These are phyloP conservation scores for Phytophthora lateralis DNA, from an alignment of 352 stramenopile species.

Conservation along the genomic window DNA sequence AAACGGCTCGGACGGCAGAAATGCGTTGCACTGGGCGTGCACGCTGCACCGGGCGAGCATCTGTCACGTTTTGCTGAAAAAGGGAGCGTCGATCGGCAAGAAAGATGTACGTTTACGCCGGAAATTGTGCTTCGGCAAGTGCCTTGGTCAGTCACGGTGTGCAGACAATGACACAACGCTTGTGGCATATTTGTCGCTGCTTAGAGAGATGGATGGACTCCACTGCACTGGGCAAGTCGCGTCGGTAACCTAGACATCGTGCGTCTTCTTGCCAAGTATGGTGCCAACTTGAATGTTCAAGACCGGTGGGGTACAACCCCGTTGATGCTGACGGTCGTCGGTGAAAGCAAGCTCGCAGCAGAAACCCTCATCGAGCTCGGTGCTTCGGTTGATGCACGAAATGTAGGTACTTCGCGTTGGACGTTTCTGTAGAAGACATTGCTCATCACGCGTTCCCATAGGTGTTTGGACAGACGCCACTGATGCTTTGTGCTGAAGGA, in stretches of 20 bases:
- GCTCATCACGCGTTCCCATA: constrained; percentile 17
- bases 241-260: constrained; percentile 79
- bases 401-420: constrained; percentile 41
- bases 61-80: constrained; percentile 83
- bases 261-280: constrained; percentile 77
- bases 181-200: background rate
- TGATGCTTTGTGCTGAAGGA: constrained; percentile 75
- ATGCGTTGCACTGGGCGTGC: constrained; percentile 81
- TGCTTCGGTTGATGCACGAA: constrained; percentile 67
- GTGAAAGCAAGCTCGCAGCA: constrained; percentile 62
- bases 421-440: background rate
- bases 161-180: background rate
- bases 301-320: constrained; percentile 80
- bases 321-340: constrained; percentile 80
- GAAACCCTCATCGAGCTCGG: constrained; percentile 76
- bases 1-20: constrained; percentile 77
- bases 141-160: background rate
- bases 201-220: constrained; percentile 77
- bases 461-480: constrained; percentile 74
- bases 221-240: constrained; percentile 79
- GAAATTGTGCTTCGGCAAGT: too few species aligned
- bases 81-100: constrained; percentile 74
- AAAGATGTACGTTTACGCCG: constrained; percentile 57
- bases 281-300: constrained; percentile 73
- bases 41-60: constrained; percentile 79